Evolutionary conservation across 306 rosid genomes (phyloP).

Genomic region (Trifolium repens): DNA sequence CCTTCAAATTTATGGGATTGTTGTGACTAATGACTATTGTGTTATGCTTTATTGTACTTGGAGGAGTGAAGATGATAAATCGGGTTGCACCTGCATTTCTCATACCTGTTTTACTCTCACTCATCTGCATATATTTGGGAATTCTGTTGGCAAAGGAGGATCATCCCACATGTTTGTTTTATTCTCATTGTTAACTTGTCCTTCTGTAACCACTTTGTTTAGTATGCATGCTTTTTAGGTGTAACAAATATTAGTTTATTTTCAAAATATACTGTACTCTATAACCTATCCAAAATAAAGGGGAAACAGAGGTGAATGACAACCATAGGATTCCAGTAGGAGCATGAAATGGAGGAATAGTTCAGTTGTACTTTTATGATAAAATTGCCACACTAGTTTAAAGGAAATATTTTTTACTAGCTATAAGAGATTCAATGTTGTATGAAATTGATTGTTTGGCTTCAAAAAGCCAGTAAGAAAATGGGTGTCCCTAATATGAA

Average conservation of each 20-base stretch:
- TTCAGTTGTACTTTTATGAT: constrained; percentile 16
- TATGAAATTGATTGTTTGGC: background rate
- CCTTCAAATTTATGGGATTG: constrained; percentile 93
- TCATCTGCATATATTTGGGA: constrained; percentile 84
- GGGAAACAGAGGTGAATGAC: background rate
- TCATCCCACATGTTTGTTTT: constrained; percentile 72
- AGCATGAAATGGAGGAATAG: background rate
- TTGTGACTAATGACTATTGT: constrained; percentile 95
- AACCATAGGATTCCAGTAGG: background rate
- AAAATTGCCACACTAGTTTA: background rate
- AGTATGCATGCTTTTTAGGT: constrained; percentile 27
- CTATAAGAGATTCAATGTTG: background rate
- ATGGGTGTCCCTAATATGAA: background rate
- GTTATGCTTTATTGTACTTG: constrained; percentile 94
- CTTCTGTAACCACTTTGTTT: constrained; percentile 15
- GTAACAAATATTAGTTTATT: constrained; percentile 1
- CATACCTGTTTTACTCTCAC: constrained; percentile 84
- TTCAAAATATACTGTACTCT: constrained; percentile 1
- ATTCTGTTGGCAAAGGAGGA: constrained; percentile 70
- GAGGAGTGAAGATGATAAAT: constrained; percentile 97
- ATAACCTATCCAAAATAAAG: background rate
- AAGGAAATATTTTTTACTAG: background rate
- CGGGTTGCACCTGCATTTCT: constrained; percentile 99
- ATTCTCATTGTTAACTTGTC: constrained; percentile 11
- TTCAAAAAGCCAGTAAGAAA: background rate